A percentile compares a stretch with the other conserved stretches of the same genome.
These are phyloP conservation scores for Penicillium sp. DNA, from an alignment of 2,329 filamentous ascomycete species.

Conservation along the genomic window DNA sequence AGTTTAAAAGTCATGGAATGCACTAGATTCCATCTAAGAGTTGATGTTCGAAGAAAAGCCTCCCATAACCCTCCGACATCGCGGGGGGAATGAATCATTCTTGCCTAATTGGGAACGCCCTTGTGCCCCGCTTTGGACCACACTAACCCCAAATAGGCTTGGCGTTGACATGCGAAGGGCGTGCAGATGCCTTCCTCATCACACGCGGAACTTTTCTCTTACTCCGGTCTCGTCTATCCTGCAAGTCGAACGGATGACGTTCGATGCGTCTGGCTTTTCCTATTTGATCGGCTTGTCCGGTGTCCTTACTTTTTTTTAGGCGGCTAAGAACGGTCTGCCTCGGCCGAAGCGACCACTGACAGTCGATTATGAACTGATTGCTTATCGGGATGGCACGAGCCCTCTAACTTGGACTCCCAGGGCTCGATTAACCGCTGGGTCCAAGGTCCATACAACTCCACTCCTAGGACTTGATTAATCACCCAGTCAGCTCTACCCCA, in stretches of 20 bases:
- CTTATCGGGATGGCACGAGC: conserved; percentile 13
- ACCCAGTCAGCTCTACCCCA: conserved; percentile 28
- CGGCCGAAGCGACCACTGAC: conserved; percentile 2
- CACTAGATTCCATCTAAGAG: neutral
- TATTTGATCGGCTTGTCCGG: neutral
- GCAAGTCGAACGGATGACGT: conserved; percentile 4
- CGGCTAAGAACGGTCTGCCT: neutral
- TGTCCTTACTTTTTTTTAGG: neutral
- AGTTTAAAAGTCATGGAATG: neutral
- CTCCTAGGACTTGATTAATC: conserved; percentile 18
- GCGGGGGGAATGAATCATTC: conserved; percentile 5
- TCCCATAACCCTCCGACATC: conserved; percentile 10
- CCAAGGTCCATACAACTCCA: conserved; percentile 14
- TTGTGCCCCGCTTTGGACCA: neutral
- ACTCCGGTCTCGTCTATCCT: conserved; percentile 7
- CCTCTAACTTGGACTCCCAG: neutral
- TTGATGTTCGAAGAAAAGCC: neutral
- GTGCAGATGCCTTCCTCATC: conserved; percentile 18
- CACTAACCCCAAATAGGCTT: conserved; percentile 21
- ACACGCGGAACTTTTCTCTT: conserved; percentile 6
- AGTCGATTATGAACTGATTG: conserved; percentile 10
- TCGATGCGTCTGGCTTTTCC: neutral
- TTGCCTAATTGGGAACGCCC: neutral
- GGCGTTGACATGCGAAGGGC: conserved; percentile 34
- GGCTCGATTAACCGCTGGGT: conserved; percentile 6